A percentile compares a stretch with the other conserved stretches of the same genome.
phyloP scores from a whole-genome alignment of 495 filamentous ascomycete species.

The Oidiodendron maius region DNA sequence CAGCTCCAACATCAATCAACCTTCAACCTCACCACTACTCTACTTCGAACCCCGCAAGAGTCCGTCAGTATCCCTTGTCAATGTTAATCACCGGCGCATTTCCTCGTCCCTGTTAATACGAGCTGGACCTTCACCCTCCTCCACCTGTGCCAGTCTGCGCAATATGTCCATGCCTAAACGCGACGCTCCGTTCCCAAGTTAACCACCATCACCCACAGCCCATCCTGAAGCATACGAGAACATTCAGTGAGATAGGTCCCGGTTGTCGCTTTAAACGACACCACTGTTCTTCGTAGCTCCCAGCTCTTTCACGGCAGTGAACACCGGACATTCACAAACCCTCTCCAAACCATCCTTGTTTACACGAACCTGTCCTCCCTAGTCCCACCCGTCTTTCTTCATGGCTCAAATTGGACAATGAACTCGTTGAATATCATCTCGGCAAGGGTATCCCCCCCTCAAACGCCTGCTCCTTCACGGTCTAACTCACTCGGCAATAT shows the following conservation, averaged over 20 bases:
- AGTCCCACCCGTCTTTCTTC: constrained; percentile 10
- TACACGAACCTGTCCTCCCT: background rate
- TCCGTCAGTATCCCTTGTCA: no score
- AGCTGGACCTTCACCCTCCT: background rate
- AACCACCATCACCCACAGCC: no score
- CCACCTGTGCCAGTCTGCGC: background rate
- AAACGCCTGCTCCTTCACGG: constrained; percentile 52
- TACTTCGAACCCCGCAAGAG: no score
- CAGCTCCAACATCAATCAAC: no score
- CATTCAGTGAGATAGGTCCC: background rate
- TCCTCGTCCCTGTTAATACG: no score
- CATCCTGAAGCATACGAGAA: no score
- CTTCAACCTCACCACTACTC: no score
- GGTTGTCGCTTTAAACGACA: background rate
- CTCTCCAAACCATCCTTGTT: background rate
- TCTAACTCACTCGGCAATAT: constrained; percentile 60
- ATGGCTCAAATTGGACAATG: constrained; percentile 59
- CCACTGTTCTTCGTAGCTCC: background rate
- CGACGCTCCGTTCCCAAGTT: background rate
- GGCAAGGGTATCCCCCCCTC: constrained; percentile 62
- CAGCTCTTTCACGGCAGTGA: no score
- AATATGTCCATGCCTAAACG: background rate
- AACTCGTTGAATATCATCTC: constrained; percentile 97
- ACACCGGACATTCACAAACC: background rate
- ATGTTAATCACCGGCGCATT: no score